Base-by-base conservation (phyloP, 2,329 filamentous ascomycete genomes). In the Zymoseptoria brevis region DNA sequence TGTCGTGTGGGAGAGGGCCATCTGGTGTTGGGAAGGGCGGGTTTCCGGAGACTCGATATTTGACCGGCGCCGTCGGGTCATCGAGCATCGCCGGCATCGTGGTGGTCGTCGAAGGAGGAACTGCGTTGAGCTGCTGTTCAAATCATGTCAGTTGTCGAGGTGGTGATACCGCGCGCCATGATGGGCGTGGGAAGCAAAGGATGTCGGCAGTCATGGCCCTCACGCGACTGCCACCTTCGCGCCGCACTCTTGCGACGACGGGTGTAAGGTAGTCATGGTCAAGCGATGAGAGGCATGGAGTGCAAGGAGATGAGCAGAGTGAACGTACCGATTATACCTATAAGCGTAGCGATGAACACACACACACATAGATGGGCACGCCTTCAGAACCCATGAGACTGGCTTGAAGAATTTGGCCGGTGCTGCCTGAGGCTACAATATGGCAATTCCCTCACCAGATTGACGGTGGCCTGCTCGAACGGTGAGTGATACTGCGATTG, bases 71-170 rank as follows among this genome's bases (percentile, higher is more conserved):
- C 50, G 83, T 81, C 60, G 89, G 88, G 72, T 91, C 88, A 71
- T 92, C 88, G 70, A 90, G 81, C 75, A 90, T 87, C 63, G 89
- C 87, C 68, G 88, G 87, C 88, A 91, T 90, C 66, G 56, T 66
- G 51, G 24, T 48, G 50, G 49, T 11, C 29, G 58, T 50, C n/a
- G n/a, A 21, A n/a, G 21, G 16, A 26, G 13, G 21, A 24, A 1
- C n/a, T n/a, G 19, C 19, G 19, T 21, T 4, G n/a, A 3, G 4
- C 19, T 21, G 4, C 19, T 21, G 50, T 11, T 50, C 50, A 51
- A 16, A 16, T 16, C 35, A 7, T 51, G 50, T 51, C 9, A 53
- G 51, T 29, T 26, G 24, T 29, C 16, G 22, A n/a, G 35, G 11
- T 53, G 51, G 22, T 24, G 19, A 29, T 26, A 19, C 6, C n/a